phyloP scores from a whole-genome alignment of 176 grass and related monocot genomes.

The Rhynchospora breviuscula region DNA sequence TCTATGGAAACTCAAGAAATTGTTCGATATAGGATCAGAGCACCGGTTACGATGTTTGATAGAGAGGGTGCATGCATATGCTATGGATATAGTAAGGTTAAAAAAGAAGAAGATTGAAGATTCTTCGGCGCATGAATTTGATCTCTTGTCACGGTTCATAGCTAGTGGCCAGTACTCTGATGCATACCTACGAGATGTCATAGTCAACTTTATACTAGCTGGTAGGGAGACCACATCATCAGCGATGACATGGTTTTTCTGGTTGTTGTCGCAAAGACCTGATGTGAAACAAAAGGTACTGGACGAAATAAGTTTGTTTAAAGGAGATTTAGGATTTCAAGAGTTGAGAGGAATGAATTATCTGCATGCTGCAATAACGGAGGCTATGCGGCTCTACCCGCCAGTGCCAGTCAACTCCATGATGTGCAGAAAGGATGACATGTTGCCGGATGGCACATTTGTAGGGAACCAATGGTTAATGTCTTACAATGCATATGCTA shows the following conservation, averaged over 20 bases:
- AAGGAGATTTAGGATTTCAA: slow-evolving; percentile 31
- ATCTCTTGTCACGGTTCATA: slow-evolving; percentile 36
- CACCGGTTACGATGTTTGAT: too few relatives aligned
- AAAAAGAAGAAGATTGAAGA: too few relatives aligned
- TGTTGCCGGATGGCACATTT: slow-evolving; percentile 27
- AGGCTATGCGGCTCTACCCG: slow-evolving; percentile 53
- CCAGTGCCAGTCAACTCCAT: slow-evolving; percentile 25
- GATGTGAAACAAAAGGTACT: slow-evolving; percentile 21
- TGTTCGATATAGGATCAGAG: too few relatives aligned
- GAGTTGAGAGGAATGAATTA: slow-evolving; percentile 43
- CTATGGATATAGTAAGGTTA: too few relatives aligned
- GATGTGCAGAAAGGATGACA: slow-evolving; percentile 26
- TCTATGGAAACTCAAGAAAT: too few relatives aligned
- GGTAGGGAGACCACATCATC: slow-evolving; percentile 33
- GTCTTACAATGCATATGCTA: slow-evolving; percentile 35
- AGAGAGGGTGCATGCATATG: too few relatives aligned
- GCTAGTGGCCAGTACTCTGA: slow-evolving; percentile 29
- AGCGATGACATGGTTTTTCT: slow-evolving; percentile 40
- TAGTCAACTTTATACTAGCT: slow-evolving; percentile 33
- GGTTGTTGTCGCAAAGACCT: slow-evolving; percentile 26
- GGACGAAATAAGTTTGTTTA: slow-evolving; percentile 19
- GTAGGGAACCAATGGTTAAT: slow-evolving; percentile 12
- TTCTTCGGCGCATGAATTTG: neutral
- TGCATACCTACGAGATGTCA: slow-evolving; percentile 18
- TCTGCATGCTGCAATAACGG: slow-evolving; percentile 44